Evolutionary conservation across 495 filamentous ascomycete species (phyloP), one percentile per base, ranked within the genome.

Genomic region (Talaromyces wortmannii): DNA sequence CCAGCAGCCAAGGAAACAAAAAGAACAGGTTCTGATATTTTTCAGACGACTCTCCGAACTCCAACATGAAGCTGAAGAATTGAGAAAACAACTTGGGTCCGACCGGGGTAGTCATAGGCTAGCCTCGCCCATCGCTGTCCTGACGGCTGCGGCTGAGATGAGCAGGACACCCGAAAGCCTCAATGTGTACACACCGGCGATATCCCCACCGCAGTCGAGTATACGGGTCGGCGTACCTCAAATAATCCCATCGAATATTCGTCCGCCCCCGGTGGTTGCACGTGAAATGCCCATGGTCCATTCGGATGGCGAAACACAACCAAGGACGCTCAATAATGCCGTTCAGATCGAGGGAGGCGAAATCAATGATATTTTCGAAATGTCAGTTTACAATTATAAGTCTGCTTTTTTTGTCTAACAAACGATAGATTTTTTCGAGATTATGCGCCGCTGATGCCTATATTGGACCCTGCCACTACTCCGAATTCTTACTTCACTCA

Each of bases 401-500:
- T 23, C 5, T 48, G 42, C n/a, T n/a, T 17, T 53, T 53, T 16
- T 15, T 30, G 6, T 8, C 29, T 47, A 31, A 50, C 55, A 30
- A 30, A 8, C 5, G 3, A 31, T 33, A 82, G 78, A 18, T 82
- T 71, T 57, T 78, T 79, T 52, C 57, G 59, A 2, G 57, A 78
- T 13, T 79, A 78, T 59, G 65, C 73, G 12, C 66, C 63, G 2
- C 73, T 79, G 50, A 55, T 80, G 0, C 75, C 77, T 0, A 73
- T 81, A 7, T 62, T 81, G 0, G 71, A 78, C 43, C 63, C 67
- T 0, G 50, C 56, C 4, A 69, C 60, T 3, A 62, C 47, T 3
- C 78, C 79, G 0, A 71, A 80, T 53, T 49, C 69, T 0, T 77
- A 71, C 45, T 77, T 75, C 57, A 55, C 62, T 0, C 67, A 70